Evolutionary conservation across 371 early-diverging fungal genomes (phyloP).

Genomic region (Mortierella sp.): DNA sequence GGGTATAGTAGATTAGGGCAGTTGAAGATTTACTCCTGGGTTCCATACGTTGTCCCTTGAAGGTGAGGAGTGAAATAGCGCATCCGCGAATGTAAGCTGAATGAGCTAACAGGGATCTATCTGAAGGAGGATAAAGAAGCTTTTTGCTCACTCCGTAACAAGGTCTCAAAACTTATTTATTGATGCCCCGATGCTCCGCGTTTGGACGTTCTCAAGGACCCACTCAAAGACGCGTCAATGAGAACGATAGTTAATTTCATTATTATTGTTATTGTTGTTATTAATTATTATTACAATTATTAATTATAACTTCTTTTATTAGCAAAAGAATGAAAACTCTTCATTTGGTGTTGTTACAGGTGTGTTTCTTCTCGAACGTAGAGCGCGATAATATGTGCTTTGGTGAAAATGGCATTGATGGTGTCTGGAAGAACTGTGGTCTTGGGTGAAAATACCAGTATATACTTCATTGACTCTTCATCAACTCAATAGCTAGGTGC

Average conservation of each 20-base stretch:
- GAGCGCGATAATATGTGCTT: neutral
- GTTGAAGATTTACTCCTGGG: conserved; percentile 9
- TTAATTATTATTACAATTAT: no score
- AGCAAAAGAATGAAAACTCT: conserved; percentile 29
- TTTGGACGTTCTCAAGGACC: no score
- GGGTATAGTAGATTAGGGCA: conserved; percentile 18
- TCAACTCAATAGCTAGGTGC: conserved; percentile 53
- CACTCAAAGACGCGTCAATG: no score
- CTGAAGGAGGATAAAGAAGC: neutral
- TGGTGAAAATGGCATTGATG: neutral
- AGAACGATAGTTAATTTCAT: no score
- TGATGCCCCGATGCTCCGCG: no score
- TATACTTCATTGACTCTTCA: neutral
- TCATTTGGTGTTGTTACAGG: conserved; percentile 14
- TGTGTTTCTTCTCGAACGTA: conserved; percentile 13
- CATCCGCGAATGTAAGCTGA: conserved; percentile 7
- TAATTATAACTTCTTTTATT: conserved; percentile 1
- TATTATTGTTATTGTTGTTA: no score
- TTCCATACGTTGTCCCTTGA: neutral
- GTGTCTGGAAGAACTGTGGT: neutral
- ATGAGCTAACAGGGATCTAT: neutral
- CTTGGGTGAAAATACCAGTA: neutral
- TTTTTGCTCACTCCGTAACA: no score
- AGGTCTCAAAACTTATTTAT: no score
- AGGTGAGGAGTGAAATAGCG: neutral